Evolutionary conservation across 352 stramenopile species (phyloP).

Genomic region (Saprolegnia parasitica): DNA sequence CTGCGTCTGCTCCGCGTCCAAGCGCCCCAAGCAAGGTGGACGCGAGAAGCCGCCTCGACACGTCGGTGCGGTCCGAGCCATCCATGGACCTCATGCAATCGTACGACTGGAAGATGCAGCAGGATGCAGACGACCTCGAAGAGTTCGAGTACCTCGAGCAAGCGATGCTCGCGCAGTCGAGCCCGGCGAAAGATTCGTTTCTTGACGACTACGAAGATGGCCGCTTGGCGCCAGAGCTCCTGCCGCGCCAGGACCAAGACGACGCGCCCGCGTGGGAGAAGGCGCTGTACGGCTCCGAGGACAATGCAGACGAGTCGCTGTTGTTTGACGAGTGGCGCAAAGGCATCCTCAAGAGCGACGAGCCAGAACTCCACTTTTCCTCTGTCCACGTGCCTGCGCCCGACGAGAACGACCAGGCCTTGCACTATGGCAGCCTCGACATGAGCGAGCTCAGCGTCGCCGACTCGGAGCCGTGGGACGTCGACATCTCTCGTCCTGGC

Average conservation of each 20-base stretch:
- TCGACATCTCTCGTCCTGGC: slow-evolving; percentile 32
- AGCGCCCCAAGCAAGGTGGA: no score
- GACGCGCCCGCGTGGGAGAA: slow-evolving; percentile 4
- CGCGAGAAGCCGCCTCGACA: not conserved
- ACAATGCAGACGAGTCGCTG: not conserved
- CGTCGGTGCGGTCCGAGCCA: not conserved
- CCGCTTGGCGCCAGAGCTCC: not conserved
- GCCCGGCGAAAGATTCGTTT: not conserved
- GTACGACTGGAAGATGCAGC: slow-evolving; percentile 24
- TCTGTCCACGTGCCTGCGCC: not conserved
- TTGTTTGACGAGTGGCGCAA: slow-evolving; percentile 1
- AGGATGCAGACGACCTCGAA: slow-evolving; percentile 23
- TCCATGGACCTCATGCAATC: slow-evolving; percentile 13
- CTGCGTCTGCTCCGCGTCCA: no score
- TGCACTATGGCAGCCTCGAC: slow-evolving; percentile 11
- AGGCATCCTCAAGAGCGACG: not conserved
- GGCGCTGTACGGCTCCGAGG: not conserved
- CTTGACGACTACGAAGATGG: not conserved
- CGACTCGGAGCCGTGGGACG: slow-evolving; percentile 71
- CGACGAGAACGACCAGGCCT: not conserved
- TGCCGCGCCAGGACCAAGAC: not conserved
- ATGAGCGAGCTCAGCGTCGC: slow-evolving; percentile 49
- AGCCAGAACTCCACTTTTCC: not conserved
- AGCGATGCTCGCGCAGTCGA: slow-evolving; percentile 2
- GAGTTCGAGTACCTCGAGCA: slow-evolving; percentile 26